Evolutionary conservation across 1,284 basidiomycete species (phyloP), one percentile per base, ranked within the genome.

Genomic region (Tranzscheliella williamsii): DNA sequence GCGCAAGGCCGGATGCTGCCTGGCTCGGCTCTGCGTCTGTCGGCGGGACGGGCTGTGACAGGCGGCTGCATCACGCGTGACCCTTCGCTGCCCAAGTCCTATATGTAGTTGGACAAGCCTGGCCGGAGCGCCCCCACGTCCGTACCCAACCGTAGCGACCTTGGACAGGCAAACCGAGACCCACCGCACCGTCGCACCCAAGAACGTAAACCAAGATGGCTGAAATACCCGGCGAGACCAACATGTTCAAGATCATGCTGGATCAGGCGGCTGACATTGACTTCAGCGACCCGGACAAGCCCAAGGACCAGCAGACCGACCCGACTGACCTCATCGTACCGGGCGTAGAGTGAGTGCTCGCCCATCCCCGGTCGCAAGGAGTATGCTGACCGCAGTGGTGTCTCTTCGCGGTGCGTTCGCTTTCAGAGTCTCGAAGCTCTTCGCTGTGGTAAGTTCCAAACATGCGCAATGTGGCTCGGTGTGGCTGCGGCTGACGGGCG

Each of bases 191-290:
- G 22, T 18, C 2, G 3, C 2, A 42, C 47, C 0, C 7, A 62
- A 52, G 48, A 35, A 27, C n/a, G n/a, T n/a, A n/a, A n/a, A n/a
- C n/a, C n/a, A n/a, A n/a, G n/a, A n/a, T n/a, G n/a, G n/a, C n/a
- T n/a, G n/a, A n/a, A n/a, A n/a, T n/a, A n/a, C n/a, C 9, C 11
- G 32, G 17, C 12, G 32, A 34, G 15, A 34, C 46, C 31, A 71
- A 67, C 48, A 42, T 71, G 38, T 58, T 71, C 46, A 53, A 58
- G 42, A 41, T 65, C 39, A 56, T 71, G 29, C 45, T 71, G 24
- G 54, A 62, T 7, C 67, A 69, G 46, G 69, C 63, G 6, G 58
- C 62, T 16, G 69, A 63, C 16, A 49, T 71, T 18, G 67, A 70
- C 41, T 65, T 70, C 24, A 56, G 50, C 29, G 54, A 50, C 29